Evolutionary conservation across 805 yeast genomes (phyloP).

Genomic region (Ascoidea asiatica): DNA sequence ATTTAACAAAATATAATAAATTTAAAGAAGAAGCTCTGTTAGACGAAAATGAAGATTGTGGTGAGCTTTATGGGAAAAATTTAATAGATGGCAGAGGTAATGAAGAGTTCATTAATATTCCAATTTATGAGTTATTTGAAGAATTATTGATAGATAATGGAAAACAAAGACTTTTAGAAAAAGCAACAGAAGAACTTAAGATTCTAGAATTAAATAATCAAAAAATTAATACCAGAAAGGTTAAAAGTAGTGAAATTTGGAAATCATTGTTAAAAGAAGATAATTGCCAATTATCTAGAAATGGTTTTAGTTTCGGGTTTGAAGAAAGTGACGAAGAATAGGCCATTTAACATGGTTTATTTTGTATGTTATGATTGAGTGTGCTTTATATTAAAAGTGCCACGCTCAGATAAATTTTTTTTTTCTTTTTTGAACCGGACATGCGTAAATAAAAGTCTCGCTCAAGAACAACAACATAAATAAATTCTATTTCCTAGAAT

Average conservation of each 20-base stretch:
- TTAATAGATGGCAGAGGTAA: slow-evolving; percentile 11
- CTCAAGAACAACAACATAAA: too few relatives aligned
- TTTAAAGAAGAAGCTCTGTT: slow-evolving; percentile 10
- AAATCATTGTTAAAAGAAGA: slow-evolving; percentile 21
- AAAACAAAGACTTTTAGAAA: slow-evolving; percentile 23
- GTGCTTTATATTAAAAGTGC: too few relatives aligned
- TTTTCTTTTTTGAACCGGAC: too few relatives aligned
- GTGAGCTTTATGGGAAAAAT: slow-evolving; percentile 27
- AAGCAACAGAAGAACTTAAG: slow-evolving; percentile 22
- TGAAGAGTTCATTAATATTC: slow-evolving; percentile 27
- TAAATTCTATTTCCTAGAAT: too few relatives aligned
- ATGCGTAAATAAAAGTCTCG: too few relatives aligned
- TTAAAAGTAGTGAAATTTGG: slow-evolving; percentile 41
- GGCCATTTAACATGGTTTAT: too few relatives aligned
- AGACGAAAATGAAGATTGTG: slow-evolving; percentile 46
- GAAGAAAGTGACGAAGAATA: slow-evolving; percentile 17
- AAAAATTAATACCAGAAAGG: slow-evolving; percentile 12
- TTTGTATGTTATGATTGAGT: too few relatives aligned
- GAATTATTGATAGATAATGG: slow-evolving; percentile 28
- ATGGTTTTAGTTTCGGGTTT: slow-evolving; percentile 18
- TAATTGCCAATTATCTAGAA: slow-evolving; percentile 13
- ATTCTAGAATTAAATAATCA: slow-evolving; percentile 19
- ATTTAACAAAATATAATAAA: slow-evolving; percentile 15
- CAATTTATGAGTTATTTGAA: slow-evolving; percentile 48
- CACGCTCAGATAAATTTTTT: too few relatives aligned